Evolutionary conservation across 192 early-diverging fungal species (phyloP).

Genomic region (Podila horticola): DNA sequence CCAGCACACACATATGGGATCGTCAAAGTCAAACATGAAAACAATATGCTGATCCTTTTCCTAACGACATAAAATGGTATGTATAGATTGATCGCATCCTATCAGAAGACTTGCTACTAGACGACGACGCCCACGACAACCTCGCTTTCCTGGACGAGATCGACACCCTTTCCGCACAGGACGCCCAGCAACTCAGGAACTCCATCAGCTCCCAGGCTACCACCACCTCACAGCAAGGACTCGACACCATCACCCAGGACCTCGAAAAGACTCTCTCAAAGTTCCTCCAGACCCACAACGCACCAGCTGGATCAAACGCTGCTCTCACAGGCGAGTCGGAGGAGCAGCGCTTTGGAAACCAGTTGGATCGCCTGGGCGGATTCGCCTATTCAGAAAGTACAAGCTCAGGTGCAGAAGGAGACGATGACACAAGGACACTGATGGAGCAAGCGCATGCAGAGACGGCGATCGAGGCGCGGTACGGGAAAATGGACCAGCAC

Average conservation of each 20-base stretch:
- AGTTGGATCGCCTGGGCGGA: background rate
- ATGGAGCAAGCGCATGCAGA: slow-evolving; percentile 19
- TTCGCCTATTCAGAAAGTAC: background rate
- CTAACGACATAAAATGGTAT: too few species aligned
- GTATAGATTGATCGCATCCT: slow-evolving; percentile 50
- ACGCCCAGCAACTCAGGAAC: slow-evolving; percentile 15
- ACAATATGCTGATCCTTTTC: background rate
- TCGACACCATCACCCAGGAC: slow-evolving; percentile 18
- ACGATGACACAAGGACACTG: slow-evolving; percentile 18
- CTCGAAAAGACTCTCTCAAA: slow-evolving; percentile 42
- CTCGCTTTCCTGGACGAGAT: slow-evolving; percentile 26
- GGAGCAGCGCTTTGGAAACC: background rate
- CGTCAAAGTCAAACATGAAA: background rate
- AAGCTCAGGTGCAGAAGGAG: background rate
- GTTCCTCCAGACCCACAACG: slow-evolving; percentile 36
- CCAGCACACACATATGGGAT: too few species aligned
- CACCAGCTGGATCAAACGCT: background rate
- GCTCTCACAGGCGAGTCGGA: background rate
- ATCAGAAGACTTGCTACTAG: slow-evolving; percentile 29
- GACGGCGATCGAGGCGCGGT: slow-evolving; percentile 21
- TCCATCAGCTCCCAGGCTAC: background rate
- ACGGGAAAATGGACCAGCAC: slow-evolving; percentile 15
- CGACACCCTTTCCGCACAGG: background rate
- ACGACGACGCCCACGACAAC: slow-evolving; percentile 21
- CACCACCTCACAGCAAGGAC: background rate